Evolutionary conservation across 2,329 filamentous ascomycete species (phyloP), one percentile per base, ranked within the genome.

Genomic region (Diaporthe longicolla): DNA sequence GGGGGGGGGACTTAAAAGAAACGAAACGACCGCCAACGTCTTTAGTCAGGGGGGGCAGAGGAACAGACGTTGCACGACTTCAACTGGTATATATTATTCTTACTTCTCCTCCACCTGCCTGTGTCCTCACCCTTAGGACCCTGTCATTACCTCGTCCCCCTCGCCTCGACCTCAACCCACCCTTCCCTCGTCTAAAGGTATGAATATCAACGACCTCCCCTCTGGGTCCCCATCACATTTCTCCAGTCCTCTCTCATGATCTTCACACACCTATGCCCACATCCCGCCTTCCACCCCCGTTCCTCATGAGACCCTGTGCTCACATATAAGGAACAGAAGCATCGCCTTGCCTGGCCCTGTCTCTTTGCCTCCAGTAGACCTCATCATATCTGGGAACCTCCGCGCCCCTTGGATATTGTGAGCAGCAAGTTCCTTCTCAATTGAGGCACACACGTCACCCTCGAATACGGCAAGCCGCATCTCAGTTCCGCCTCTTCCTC

Each of bases 401-500:
- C 63, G 63, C 48, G 48, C 63, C 63, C 29, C 63, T 52, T 54
- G 63, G 63, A 54, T 68, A 68, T 68, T 68, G 63, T 40, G 63
- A 68, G 63, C 63, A 68, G 48, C 63, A 37, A 54, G n/a, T 15
- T 48, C 63, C 17, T 68, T 68, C 63, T 68, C 63, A 54, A 68
- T 54, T 35, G 45, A 68, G 63, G 63, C 48, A 54, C 63, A 52
- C 63, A 68, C 63, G 63, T 68, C 63, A 50, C 63, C 32, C 63
- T 68, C 63, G 63, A 68, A 68, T 68, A 68, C 63, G 63, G 63
- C 63, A 68, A 68, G 48, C 63, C 63, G 63, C 63, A 68, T 68
- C 63, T 68, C 21, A 54, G 63, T 68, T 54, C 48, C 48, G 63
- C 63, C 63, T 68, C n/a, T 32, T 54, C 63, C 15, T 68, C 48